Percentiles rank a stretch among this genome's conserved stretches.
Conservation (phyloP, 2,329 filamentous ascomycete genomes). For the Aspergillus quadricinctus region DNA sequence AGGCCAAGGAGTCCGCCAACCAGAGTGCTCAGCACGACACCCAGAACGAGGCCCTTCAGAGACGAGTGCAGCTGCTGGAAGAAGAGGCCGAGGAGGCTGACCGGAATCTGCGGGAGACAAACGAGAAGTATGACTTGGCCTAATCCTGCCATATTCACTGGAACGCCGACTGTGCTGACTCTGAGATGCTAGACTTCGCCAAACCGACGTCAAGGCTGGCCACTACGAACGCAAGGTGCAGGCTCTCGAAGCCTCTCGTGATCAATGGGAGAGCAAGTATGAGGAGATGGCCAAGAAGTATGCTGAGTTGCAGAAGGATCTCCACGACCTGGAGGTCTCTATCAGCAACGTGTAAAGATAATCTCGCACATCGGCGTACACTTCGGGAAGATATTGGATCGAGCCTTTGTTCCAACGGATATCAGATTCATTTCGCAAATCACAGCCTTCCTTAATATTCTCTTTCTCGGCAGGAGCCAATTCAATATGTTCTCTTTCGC, state of each 20-base stretch:
- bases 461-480: slow-evolving; percentile 13
- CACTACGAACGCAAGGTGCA: slow-evolving; percentile 99
- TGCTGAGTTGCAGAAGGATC: slow-evolving; percentile 75
- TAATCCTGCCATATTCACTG: not conserved
- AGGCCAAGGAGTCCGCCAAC: slow-evolving; percentile 80
- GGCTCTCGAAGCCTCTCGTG: slow-evolving; percentile 84
- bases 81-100: slow-evolving; percentile 97
- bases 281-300: slow-evolving; percentile 97
- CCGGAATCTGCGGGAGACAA: slow-evolving; percentile 92
- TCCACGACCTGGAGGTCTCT: slow-evolving; percentile 84
- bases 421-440: slow-evolving; percentile 24
- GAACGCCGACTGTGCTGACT: slow-evolving; percentile 12
- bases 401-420: slow-evolving; percentile 21
- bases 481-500: slow-evolving; percentile 15
- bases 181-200: slow-evolving; percentile 69
- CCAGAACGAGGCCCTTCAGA: slow-evolving; percentile 86
- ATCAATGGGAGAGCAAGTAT: slow-evolving; percentile 96
- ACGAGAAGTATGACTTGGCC: slow-evolving; percentile 78
- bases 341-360: slow-evolving; percentile 80
- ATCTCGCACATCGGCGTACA: slow-evolving; percentile 29
- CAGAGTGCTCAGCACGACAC: slow-evolving; percentile 77
- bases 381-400: slow-evolving; percentile 26
- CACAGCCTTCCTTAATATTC: slow-evolving; percentile 23
- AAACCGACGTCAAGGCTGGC: slow-evolving; percentile 98
- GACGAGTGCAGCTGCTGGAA: slow-evolving; percentile 92